A percentile compares a stretch with the other conserved stretches of the same genome.
These are phyloP conservation scores for Scheffersomyces cryptocercus DNA, from an alignment of 1,139 yeast genomes.

Conservation along the genomic window DNA sequence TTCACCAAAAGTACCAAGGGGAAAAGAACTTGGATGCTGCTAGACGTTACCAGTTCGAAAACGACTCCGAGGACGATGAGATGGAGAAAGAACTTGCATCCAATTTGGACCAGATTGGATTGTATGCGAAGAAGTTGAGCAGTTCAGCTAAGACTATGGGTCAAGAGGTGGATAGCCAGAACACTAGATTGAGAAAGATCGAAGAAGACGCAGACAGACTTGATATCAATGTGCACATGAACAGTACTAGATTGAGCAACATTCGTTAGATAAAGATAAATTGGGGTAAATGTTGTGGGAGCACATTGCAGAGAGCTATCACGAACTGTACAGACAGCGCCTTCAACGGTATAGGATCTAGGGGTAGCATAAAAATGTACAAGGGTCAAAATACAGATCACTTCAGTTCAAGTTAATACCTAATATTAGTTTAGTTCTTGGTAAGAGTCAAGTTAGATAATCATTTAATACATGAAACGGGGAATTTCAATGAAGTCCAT, in stretches of 20 bases:
- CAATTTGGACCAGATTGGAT: slow-evolving; percentile 55
- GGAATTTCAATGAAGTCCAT: no score
- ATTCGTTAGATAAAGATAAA: slow-evolving; percentile 26
- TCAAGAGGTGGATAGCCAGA: slow-evolving; percentile 52
- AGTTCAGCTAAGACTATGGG: slow-evolving; percentile 48
- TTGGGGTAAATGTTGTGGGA: neutral
- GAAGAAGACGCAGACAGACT: slow-evolving; percentile 58
- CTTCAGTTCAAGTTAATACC: no score
- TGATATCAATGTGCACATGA: slow-evolving; percentile 56
- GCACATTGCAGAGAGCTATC: no score
- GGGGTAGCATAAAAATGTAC: no score
- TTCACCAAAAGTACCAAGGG: slow-evolving; percentile 51
- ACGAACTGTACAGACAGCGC: no score
- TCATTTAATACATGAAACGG: no score
- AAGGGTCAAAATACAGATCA: no score
- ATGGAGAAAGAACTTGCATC: slow-evolving; percentile 57
- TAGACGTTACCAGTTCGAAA: slow-evolving; percentile 49
- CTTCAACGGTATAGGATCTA: no score
- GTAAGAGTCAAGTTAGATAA: no score
- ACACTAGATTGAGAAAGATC: slow-evolving; percentile 47
- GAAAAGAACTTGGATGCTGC: slow-evolving; percentile 52
- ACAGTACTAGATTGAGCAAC: slow-evolving; percentile 45
- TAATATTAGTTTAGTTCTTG: no score
- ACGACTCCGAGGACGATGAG: slow-evolving; percentile 60
- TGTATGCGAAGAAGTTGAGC: slow-evolving; percentile 44